Percentiles rank a stretch among this genome's conserved stretches.
These are phyloP conservation scores for Tetrapyrgos nigripes DNA, from an alignment of 1,284 basidiomycete genomes.

Conservation along the genomic window DNA sequence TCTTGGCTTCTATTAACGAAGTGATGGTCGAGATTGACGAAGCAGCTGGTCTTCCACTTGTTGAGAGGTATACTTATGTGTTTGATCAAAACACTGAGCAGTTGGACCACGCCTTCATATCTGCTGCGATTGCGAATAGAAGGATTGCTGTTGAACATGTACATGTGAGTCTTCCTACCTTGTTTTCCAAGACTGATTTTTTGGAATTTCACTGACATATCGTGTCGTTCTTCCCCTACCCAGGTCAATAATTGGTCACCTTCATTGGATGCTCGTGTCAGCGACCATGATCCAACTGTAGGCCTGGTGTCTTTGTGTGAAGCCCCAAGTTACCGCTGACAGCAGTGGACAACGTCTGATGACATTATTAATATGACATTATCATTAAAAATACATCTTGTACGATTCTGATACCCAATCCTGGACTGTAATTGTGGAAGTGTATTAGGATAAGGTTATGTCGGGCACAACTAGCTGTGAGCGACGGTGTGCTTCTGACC, in stretches of 20 bases:
- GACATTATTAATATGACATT: too few species aligned
- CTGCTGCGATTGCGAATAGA: slow-evolving; percentile 49
- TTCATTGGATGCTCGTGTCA: slow-evolving; percentile 46
- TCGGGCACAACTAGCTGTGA: too few species aligned
- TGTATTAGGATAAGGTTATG: too few species aligned
- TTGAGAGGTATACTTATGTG: slow-evolving; percentile 67
- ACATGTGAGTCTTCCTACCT: slow-evolving; percentile 45
- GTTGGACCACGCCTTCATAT: slow-evolving; percentile 65
- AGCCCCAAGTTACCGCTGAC: not conserved
- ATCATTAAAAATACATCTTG: too few species aligned
- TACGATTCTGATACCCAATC: too few species aligned
- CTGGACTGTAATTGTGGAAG: too few species aligned
- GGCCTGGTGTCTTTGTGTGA: slow-evolving; percentile 54
- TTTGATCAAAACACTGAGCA: slow-evolving; percentile 66
- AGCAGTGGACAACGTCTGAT: too few species aligned
- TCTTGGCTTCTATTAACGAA: slow-evolving; percentile 52
- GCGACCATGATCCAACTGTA: slow-evolving; percentile 68
- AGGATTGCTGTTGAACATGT: slow-evolving; percentile 59
- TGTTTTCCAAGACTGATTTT: not conserved
- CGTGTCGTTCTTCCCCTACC: not conserved
- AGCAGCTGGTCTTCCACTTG: slow-evolving; percentile 48
- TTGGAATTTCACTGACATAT: not conserved
- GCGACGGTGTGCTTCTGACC: too few species aligned
- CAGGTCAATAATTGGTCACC: slow-evolving; percentile 60
- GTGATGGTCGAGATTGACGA: slow-evolving; percentile 59